Base-by-base conservation (phyloP, 2,329 filamentous ascomycete species). In the Cercospora berteroae region DNA sequence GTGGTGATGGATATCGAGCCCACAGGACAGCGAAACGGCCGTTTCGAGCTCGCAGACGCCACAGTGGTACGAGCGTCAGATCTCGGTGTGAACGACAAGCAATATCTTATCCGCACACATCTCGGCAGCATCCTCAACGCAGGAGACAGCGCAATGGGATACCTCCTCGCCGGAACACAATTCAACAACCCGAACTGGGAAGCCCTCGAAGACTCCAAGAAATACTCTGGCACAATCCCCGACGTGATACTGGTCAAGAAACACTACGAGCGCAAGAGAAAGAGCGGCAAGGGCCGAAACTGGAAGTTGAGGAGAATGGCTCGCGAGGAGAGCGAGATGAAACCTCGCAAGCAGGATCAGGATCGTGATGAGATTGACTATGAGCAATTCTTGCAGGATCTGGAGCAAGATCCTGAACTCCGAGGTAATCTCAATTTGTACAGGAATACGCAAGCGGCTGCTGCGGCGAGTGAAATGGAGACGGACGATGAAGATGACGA, bases 171-270 rank as follows among this genome's bases (percentile, higher is more conserved):
- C 4, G 94, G 93, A 60, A 89, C 93, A 64, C 96, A 96, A 79
- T 97, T 94, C 85, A 98, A 99, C 85, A 95, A 93, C 77, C 83
- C 86, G 9, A 87, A 96, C 73, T 93, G 90, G 73, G 93, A 97
- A 73, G 91, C 89, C 5, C 86, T 97, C 36, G 93, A 97, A 79
- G 81, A 86, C 60, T 93, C 89, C 63, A 88, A 88, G 78, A 88
- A 89, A 60, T 94, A 96, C 80, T 83, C 87, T 2, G 90, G 89
- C 3, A 88, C 86, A 3, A 91, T 99, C 65, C 95, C 95, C 0
- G 95, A 99, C 75, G 95, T 98, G 0, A 82, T 99, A 6, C 86
- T 99, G 3, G 93, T 99, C 79, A 98, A 96, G 93, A 99, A 99
- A 81, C 89, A 92, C 85, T 99, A 96, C 81, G 88, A 92, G 74